A percentile compares a stretch with the other conserved stretches of the same genome.
Evolutionary conservation across 257 asterid genomes (phyloP).

Genomic region (Przewalskia tangutica): DNA sequence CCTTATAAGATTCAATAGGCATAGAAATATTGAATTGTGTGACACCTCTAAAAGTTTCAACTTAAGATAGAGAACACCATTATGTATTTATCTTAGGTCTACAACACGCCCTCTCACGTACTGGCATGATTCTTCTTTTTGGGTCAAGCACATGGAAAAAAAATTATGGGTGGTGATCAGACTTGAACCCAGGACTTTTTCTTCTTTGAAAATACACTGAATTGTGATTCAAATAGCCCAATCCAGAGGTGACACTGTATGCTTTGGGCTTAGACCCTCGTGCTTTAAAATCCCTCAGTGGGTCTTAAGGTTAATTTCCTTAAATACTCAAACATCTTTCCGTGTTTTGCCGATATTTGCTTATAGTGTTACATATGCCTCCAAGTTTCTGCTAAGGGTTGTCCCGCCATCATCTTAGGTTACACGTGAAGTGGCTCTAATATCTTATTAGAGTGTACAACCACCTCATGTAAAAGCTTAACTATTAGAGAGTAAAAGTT

Average conservation of each 20-base stretch:
- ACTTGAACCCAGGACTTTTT: background rate
- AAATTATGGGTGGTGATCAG: background rate
- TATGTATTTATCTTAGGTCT: background rate
- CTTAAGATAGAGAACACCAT: background rate
- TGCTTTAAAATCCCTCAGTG: background rate
- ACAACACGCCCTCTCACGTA: background rate
- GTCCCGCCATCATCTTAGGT: background rate
- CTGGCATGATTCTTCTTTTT: background rate
- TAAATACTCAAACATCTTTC: background rate
- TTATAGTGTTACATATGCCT: background rate
- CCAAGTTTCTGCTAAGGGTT: background rate
- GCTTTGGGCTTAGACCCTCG: background rate
- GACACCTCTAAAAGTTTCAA: background rate
- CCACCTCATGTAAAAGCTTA: background rate
- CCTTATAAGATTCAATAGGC: background rate
- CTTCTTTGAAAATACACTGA: background rate
- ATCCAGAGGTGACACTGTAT: background rate
- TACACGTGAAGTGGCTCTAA: background rate
- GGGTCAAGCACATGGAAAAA: background rate
- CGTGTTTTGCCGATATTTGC: background rate
- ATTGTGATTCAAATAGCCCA: background rate
- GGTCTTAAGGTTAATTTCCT: background rate
- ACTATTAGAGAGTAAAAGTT: background rate
- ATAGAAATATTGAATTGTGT: background rate
- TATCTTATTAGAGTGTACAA: background rate